Conservation (phyloP, 192 early-diverging fungal genomes). For the Podila minutissima region DNA sequence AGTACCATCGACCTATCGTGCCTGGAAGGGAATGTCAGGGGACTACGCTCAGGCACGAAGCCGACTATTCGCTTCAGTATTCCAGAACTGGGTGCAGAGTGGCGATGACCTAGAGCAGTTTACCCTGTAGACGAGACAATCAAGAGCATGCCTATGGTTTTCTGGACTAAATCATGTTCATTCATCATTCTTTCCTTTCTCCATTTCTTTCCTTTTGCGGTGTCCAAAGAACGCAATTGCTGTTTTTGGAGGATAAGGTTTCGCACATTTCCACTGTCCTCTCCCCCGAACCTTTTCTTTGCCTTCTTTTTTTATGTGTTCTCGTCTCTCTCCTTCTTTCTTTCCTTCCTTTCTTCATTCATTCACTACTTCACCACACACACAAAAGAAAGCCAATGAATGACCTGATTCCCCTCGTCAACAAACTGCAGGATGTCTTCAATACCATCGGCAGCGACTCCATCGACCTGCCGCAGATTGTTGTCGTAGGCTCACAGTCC, state of each 20-base stretch:
- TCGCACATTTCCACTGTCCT: no score
- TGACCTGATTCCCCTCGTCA: constrained; percentile 84
- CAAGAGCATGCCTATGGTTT: no score
- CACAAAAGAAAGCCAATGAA: constrained; percentile 61
- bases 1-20: constrained; percentile 4
- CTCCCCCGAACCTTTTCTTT: neutral
- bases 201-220: constrained; percentile 3
- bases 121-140: neutral
- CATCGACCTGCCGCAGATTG: constrained; percentile 86
- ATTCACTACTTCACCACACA: neutral
- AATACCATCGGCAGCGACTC: constrained; percentile 76
- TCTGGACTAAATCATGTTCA: no score
- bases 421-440: constrained; percentile 85
- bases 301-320: neutral
- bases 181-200: neutral
- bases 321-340: neutral
- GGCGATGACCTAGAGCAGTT: constrained; percentile 21
- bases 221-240: neutral
- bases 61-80: neutral
- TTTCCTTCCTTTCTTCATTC: neutral
- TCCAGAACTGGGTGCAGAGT: constrained; percentile 25
- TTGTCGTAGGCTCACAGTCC: constrained; percentile 89
- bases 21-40: constrained; percentile 17
- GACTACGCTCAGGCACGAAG: neutral
- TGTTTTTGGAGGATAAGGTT: neutral